Evolutionary conservation across 2,329 filamentous ascomycete genomes (phyloP).

Genomic region (Aspergillus pseudoglaucus): DNA sequence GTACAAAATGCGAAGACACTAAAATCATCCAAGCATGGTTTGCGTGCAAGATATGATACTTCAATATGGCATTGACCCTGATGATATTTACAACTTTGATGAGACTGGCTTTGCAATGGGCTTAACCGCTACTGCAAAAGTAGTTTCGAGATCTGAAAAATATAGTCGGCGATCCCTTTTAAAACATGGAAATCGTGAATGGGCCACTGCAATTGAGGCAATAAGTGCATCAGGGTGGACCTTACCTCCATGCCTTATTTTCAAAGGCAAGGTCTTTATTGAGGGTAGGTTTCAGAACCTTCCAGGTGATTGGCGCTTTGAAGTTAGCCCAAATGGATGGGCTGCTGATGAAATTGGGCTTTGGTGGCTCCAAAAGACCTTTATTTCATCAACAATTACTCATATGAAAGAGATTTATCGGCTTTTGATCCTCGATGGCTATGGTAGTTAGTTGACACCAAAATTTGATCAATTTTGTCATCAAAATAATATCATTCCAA

Average conservation of each 20-base stretch:
- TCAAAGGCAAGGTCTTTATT: too few species aligned
- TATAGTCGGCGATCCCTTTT: slow-evolving; percentile 3
- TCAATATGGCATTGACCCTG: too few species aligned
- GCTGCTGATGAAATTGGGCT: slow-evolving; percentile 30
- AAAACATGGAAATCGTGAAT: slow-evolving; percentile 6
- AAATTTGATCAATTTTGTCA: slow-evolving; percentile 31
- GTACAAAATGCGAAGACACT: too few species aligned
- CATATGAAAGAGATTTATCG: background rate
- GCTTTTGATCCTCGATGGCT: background rate
- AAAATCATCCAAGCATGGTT: too few species aligned
- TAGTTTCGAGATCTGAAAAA: background rate
- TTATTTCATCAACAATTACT: slow-evolving; percentile 24
- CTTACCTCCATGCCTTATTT: slow-evolving; percentile 2
- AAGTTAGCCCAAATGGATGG: slow-evolving; percentile 24
- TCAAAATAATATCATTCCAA: slow-evolving; percentile 25
- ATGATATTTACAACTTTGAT: background rate
- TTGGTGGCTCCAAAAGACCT: slow-evolving; percentile 28
- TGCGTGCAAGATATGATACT: too few species aligned
- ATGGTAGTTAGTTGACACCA: slow-evolving; percentile 10
- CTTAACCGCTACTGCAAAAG: background rate
- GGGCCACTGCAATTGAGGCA: background rate
- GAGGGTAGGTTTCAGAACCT: too few species aligned
- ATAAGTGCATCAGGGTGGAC: background rate
- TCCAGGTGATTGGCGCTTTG: too few species aligned
- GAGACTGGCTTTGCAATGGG: background rate